Evolutionary conservation across 2,329 filamentous ascomycete genomes (phyloP).

Genomic region (Paraphoma sp.): DNA sequence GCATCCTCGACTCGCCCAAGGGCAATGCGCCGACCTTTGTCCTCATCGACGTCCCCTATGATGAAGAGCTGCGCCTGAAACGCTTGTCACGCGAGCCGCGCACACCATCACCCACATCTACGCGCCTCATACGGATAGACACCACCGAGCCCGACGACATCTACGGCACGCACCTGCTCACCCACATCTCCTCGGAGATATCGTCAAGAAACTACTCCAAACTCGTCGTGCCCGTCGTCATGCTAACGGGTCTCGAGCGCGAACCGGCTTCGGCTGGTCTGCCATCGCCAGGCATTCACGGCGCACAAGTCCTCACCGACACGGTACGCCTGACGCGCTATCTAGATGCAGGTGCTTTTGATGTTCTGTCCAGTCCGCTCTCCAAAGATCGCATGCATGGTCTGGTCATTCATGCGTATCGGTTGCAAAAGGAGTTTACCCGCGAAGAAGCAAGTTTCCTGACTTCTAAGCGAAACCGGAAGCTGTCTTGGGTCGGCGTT

Average conservation of each 20-base stretch:
- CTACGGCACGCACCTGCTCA: constrained; percentile 52
- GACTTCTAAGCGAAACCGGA: constrained; percentile 75
- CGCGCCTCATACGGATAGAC: constrained; percentile 38
- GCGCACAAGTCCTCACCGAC: constrained; percentile 52
- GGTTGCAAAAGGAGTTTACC: constrained; percentile 76
- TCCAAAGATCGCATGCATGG: constrained; percentile 75
- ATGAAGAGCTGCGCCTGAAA: constrained; percentile 50
- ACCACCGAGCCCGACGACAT: constrained; percentile 49
- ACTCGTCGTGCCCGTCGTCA: constrained; percentile 49
- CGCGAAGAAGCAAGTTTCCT: constrained; percentile 76
- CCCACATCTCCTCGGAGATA: constrained; percentile 51
- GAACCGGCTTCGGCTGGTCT: constrained; percentile 38
- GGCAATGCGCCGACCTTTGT: constrained; percentile 48
- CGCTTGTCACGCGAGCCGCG: constrained; percentile 51
- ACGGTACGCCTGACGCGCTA: constrained; percentile 70
- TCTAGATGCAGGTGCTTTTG: constrained; percentile 83
- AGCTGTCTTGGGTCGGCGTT: constrained; percentile 90
- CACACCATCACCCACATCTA: constrained; percentile 48
- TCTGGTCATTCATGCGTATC: constrained; percentile 83
- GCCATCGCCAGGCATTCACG: constrained; percentile 41
- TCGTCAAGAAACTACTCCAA: constrained; percentile 49
- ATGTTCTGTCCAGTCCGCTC: constrained; percentile 83
- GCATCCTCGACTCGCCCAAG: constrained; percentile 41
- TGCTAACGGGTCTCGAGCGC: constrained; percentile 47
- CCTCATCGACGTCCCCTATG: constrained; percentile 52